phyloP scores from a whole-genome alignment of 129 eudicot genomes.

The Flaveria trinervia region DNA sequence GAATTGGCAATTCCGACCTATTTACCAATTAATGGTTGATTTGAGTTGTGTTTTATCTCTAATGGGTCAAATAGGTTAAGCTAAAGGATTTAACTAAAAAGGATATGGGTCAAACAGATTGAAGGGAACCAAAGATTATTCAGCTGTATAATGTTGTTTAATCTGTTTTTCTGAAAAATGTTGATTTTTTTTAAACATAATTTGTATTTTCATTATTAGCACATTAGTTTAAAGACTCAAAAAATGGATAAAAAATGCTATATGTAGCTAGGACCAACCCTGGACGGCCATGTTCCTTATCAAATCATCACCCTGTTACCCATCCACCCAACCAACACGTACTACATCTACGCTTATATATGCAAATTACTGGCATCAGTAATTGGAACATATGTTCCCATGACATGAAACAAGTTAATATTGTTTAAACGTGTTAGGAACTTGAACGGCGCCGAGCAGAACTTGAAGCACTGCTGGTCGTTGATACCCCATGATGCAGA shows the following conservation, averaged over 20 bases:
- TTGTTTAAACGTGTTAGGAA: conserved; percentile 50
- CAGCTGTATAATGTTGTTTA: not conserved
- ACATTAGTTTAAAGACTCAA: not conserved
- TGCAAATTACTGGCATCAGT: not conserved
- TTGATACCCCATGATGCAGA: conserved; percentile 45
- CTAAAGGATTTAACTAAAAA: not conserved
- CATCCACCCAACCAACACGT: not conserved
- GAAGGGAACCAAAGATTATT: not conserved
- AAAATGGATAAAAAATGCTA: not conserved
- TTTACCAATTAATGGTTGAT: not conserved
- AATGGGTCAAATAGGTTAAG: not conserved
- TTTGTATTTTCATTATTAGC: not conserved
- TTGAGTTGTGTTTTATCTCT: not conserved
- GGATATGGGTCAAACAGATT: not conserved
- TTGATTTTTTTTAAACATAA: not conserved
- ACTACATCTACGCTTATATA: not conserved
- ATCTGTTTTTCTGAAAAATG: not conserved
- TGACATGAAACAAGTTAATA: conserved; percentile 16
- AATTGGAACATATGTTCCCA: conserved; percentile 4
- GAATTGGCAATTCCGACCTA: not conserved
- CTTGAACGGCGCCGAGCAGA: conserved; percentile 76
- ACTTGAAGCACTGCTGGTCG: conserved; percentile 69
- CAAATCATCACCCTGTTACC: not conserved
- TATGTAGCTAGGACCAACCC: not conserved
- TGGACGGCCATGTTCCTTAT: not conserved